These are phyloP conservation scores for Candida quercuum DNA, from an alignment of 805 yeast genomes.

Conservation along the genomic window DNA sequence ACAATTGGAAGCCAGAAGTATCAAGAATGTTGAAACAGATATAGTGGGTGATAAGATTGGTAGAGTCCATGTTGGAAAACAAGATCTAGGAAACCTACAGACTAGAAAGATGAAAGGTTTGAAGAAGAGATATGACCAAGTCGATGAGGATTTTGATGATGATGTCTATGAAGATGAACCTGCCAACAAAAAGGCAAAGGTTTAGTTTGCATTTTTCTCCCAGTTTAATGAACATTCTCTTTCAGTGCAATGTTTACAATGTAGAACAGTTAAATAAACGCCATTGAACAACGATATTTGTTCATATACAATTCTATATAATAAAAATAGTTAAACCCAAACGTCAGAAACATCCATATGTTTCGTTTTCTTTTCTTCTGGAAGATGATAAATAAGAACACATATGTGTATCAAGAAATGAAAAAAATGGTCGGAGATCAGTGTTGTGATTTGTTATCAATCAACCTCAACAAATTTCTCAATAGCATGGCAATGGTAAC, in stretches of 20 bases:
- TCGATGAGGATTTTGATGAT: slow-evolving; percentile 45
- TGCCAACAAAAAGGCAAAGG: slow-evolving; percentile 26
- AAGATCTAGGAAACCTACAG: slow-evolving; percentile 84
- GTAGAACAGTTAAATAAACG: background rate
- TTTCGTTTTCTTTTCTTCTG: too few relatives aligned
- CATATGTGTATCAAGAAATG: background rate
- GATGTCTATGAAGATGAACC: slow-evolving; percentile 40
- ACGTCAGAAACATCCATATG: too few relatives aligned
- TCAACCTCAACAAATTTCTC: slow-evolving; percentile 79
- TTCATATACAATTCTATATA: too few relatives aligned
- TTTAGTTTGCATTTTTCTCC: too few relatives aligned
- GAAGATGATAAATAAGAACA: background rate
- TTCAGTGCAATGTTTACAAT: too few relatives aligned
- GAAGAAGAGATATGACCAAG: slow-evolving; percentile 80
- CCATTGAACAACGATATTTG: too few relatives aligned
- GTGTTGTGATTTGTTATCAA: slow-evolving; percentile 48
- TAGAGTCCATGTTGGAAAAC: slow-evolving; percentile 92
- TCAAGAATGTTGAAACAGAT: slow-evolving; percentile 87
- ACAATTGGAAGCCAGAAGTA: slow-evolving; percentile 73
- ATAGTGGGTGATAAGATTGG: slow-evolving; percentile 95
- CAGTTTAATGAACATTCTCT: background rate
- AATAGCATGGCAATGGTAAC: slow-evolving; percentile 93
- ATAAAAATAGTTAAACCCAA: too few relatives aligned
- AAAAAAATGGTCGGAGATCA: background rate
- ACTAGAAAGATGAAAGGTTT: slow-evolving; percentile 99